Evolutionary conservation across 108 stramenopile genomes (phyloP).

Genomic region (Thalassiosira profunda): DNA sequence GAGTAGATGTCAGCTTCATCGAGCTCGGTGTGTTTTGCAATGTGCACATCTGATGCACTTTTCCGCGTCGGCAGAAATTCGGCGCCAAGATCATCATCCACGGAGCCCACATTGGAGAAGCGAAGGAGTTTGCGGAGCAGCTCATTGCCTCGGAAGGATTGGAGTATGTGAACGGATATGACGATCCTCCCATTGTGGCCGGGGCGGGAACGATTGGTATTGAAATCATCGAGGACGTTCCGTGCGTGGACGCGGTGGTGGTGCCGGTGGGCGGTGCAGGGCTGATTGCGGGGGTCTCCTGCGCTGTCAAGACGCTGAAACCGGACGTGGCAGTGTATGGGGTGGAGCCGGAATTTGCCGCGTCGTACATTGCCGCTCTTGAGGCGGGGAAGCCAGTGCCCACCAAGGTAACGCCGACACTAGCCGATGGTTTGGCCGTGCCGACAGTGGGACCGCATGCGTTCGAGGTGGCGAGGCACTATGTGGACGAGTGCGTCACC

Average conservation of each 20-base stretch:
- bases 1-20: no score
- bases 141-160: constrained; percentile 63
- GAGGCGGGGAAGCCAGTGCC: constrained; percentile 80
- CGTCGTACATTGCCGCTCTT: constrained; percentile 93
- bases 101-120: constrained; percentile 95
- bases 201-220: constrained; percentile 98
- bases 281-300: constrained; percentile 93
- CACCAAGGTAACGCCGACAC: constrained; percentile 69
- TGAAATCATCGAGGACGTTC: constrained; percentile 96
- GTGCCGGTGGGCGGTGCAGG: constrained; percentile 98
- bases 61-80: constrained; percentile 66
- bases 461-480: constrained; percentile 89
- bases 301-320: constrained; percentile 95
- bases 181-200: constrained; percentile 96
- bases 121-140: constrained; percentile 84
- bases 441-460: constrained; percentile 93
- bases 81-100: constrained; percentile 93
- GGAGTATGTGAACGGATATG: constrained; percentile 96
- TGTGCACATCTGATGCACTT: not conserved
- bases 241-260: constrained; percentile 92
- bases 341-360: constrained; percentile 94
- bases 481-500: constrained; percentile 90
- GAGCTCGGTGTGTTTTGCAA: no score
- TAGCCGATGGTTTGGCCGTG: constrained; percentile 98
- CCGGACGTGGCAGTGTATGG: constrained; percentile 88